Evolutionary conservation across 176 grass and related monocot genomes (phyloP).

Genomic region (Cocos nucifera): DNA sequence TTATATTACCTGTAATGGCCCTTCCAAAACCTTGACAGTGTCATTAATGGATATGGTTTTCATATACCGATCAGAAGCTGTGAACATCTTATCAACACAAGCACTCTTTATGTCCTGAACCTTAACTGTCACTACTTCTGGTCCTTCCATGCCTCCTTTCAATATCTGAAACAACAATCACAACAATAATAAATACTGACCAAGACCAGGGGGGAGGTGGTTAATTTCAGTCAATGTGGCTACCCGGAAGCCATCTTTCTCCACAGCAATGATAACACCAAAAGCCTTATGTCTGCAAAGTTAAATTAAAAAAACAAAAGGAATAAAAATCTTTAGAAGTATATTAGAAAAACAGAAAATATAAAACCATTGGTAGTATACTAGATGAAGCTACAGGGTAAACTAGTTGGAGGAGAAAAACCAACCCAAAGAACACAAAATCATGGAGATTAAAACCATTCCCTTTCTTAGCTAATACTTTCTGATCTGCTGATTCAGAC

Average conservation of each 20-base stretch:
- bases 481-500: constrained; percentile 17
- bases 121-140: constrained; percentile 38
- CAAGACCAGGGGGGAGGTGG: constrained; percentile 2
- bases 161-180: constrained; percentile 46
- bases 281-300: constrained; percentile 66
- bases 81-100: constrained; percentile 92
- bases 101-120: constrained; percentile 68
- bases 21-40: constrained; percentile 60
- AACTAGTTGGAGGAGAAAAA: constrained; percentile 3
- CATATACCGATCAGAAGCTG: constrained; percentile 62
- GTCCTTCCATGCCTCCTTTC: constrained; percentile 68
- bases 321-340: constrained; percentile 2
- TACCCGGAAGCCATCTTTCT: constrained; percentile 77
- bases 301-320: constrained; percentile 25
- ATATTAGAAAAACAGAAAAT: neutral
- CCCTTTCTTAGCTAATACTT: constrained; percentile 27
- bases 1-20: constrained; percentile 50
- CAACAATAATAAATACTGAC: constrained; percentile 1
- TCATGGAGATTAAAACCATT: constrained; percentile 71
- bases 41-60: constrained; percentile 81
- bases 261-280: constrained; percentile 69
- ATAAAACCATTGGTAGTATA: neutral
- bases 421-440: constrained; percentile 91
- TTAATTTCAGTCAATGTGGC: constrained; percentile 17
- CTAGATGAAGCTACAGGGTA: too few relatives aligned